Conservation (phyloP, 2,329 filamentous ascomycete species). For the Pyrenochaeta sp. region DNA sequence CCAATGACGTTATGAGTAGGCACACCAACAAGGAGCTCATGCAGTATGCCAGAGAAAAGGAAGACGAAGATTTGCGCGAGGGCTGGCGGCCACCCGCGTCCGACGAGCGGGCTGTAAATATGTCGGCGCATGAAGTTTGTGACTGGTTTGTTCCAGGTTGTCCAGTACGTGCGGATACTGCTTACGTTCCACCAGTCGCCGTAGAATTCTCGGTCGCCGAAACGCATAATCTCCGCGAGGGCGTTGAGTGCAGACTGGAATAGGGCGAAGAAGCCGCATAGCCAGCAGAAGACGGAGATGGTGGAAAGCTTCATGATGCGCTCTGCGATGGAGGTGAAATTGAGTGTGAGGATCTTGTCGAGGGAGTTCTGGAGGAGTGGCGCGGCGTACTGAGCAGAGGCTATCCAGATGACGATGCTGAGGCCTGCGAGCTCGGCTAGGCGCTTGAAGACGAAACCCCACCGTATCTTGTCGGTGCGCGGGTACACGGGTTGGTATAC, state of each 20-base stretch:
- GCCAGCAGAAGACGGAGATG: constrained; percentile 95
- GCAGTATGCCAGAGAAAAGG: constrained; percentile 83
- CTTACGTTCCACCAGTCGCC: constrained; percentile 94
- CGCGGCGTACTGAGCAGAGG: constrained; percentile 91
- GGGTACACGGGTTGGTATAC: constrained; percentile 98
- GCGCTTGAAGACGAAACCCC: constrained; percentile 87
- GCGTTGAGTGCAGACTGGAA: constrained; percentile 95
- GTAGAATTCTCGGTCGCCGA: constrained; percentile 95
- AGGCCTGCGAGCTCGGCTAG: constrained; percentile 79
- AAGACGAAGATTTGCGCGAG: constrained; percentile 84
- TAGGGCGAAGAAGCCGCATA: constrained; percentile 94
- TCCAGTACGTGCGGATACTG: constrained; percentile 88
- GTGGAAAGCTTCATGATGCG: constrained; percentile 94
- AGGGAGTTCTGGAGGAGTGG: constrained; percentile 90
- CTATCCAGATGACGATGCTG: constrained; percentile 92
- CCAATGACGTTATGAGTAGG: constrained; percentile 95
- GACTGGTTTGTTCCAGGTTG: constrained; percentile 97
- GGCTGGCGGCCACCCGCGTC: constrained; percentile 77
- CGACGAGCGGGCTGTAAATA: constrained; percentile 87
- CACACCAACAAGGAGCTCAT: constrained; percentile 91
- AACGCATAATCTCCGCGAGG: constrained; percentile 85
- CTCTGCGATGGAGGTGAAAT: constrained; percentile 83
- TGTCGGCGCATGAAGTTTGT: constrained; percentile 97
- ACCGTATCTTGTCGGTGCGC: constrained; percentile 80
- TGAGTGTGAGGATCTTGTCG: constrained; percentile 82